A percentile compares a stretch with the other conserved stretches of the same genome.
These are phyloP conservation scores for Wickerhamiella azymoides DNA, from an alignment of 805 yeast genomes.

Conservation along the genomic window DNA sequence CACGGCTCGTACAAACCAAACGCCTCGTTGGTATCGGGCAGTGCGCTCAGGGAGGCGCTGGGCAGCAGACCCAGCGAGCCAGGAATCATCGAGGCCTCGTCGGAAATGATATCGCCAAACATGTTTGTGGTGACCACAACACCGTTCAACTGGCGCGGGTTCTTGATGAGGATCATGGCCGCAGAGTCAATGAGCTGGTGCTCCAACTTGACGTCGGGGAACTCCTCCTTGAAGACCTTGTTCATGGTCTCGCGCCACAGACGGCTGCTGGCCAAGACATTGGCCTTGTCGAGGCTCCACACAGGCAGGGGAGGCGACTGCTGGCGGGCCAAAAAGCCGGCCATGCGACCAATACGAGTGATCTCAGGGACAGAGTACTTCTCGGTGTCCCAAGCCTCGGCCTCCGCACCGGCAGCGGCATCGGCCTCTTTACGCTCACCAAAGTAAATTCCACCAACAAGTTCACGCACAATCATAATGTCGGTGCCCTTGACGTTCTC, in stretches of 20 bases:
- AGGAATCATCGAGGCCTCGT: conserved; percentile 96
- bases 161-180: conserved; percentile 91
- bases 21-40: conserved; percentile 88
- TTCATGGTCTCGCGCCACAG: conserved; percentile 93
- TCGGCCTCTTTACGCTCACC: conserved; percentile 92
- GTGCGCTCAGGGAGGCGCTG: conserved; percentile 90
- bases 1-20: conserved; percentile 97
- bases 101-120: conserved; percentile 97
- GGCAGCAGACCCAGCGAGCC: conserved; percentile 95
- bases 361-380: conserved; percentile 84
- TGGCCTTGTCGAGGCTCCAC: conserved; percentile 96
- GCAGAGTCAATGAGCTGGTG: conserved; percentile 98
- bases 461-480: conserved; percentile 85
- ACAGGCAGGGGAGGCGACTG: conserved; percentile 86
- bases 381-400: conserved; percentile 84
- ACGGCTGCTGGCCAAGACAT: conserved; percentile 90
- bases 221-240: conserved; percentile 69
- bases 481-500: conserved; percentile 83
- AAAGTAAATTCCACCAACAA: conserved; percentile 96
- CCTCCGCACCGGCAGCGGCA: conserved; percentile 39
- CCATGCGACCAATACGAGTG: conserved; percentile 94
- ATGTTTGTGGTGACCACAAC: conserved; percentile 84
- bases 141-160: conserved; percentile 86
- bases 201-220: conserved; percentile 74
- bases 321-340: conserved; percentile 91